Base-by-base conservation (phyloP, 345 rosid species). In the Noccaea caerulescens region DNA sequence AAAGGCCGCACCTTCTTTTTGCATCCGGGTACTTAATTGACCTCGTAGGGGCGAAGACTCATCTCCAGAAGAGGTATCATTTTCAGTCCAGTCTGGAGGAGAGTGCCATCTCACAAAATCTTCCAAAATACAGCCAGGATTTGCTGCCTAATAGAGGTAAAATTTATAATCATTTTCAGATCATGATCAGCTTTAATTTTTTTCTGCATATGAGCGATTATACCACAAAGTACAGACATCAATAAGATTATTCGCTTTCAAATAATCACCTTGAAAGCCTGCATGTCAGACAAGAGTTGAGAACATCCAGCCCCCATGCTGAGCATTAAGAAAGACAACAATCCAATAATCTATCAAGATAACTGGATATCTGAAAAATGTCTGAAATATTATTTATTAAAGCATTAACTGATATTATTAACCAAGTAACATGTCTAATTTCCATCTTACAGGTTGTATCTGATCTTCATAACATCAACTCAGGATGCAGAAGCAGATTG, bases 241-340 rank as follows among this genome's bases (percentile, higher is more conserved):
- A 62, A 10, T 41, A 69, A 36, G 12, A 53, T 25, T 54, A 43
- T 74, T 12, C 39, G 7, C 5, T 58, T 76, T 50, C 3, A 49
- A 4, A 59, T 67, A 52, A 49, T 62, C 74, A 94, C 97, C 99
- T 91, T 91, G 81, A 91, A 94, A 79, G 97, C 99, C 78, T 94
- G 99, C 99, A 94, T 94, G 85, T 94, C 99, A 67, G 97, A 94
- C 42, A 91, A 87, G 72, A 94, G 96, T 79, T 88, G 99, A 81
- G 99, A 94, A 79, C 99, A 91, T 47, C 96, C 99, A 83, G 97
- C 99, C 75, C 99, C 99, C 72, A 94, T 89, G 81, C 99, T 94
- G 84, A 62, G 76, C 51, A 76, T 81, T 18, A 73, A 58, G 60
- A 82, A 77, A 57, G 64, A 78, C 63, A 73, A 73, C 47, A 68